phyloP scores from a whole-genome alignment of 495 filamentous ascomycete species.

The Friedmanniomyces endolithicus region DNA sequence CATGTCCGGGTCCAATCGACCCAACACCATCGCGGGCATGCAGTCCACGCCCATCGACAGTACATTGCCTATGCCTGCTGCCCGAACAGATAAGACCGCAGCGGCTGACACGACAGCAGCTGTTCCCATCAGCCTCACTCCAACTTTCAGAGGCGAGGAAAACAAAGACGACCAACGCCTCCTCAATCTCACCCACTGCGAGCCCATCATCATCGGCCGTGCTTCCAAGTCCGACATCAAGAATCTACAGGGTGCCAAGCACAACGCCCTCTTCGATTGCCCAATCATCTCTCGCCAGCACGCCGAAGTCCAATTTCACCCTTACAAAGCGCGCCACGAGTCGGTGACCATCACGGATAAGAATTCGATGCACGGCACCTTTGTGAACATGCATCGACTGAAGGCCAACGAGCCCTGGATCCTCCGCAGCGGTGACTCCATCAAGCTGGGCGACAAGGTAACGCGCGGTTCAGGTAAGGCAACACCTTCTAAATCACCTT shows the following conservation, averaged over 20 bases:
- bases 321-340: constrained; percentile 19
- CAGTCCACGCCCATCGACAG: no score
- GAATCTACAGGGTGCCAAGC: constrained; percentile 34
- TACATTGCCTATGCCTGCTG: background rate
- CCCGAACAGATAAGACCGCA: background rate
- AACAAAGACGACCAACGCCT: background rate
- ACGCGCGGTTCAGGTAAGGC: constrained; percentile 9
- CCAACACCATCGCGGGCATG: background rate
- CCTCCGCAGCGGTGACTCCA: constrained; percentile 6
- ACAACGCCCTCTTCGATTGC: constrained; percentile 69
- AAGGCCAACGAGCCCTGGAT: background rate
- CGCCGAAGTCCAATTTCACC: constrained; percentile 41
- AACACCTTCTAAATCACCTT: background rate
- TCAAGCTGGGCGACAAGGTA: constrained; percentile 13
- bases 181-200: constrained; percentile 3
- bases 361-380: constrained; percentile 48
- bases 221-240: constrained; percentile 46
- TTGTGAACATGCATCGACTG: constrained; percentile 23
- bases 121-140: constrained; percentile 5
- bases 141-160: background rate
- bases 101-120: background rate
- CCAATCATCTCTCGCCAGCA: constrained; percentile 73
- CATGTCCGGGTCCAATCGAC: background rate
- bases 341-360: constrained; percentile 36
- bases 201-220: constrained; percentile 41